These are phyloP conservation scores for Coccomyxa sp. DNA, from an alignment of 139 green algal genomes.

Conservation along the genomic window DNA sequence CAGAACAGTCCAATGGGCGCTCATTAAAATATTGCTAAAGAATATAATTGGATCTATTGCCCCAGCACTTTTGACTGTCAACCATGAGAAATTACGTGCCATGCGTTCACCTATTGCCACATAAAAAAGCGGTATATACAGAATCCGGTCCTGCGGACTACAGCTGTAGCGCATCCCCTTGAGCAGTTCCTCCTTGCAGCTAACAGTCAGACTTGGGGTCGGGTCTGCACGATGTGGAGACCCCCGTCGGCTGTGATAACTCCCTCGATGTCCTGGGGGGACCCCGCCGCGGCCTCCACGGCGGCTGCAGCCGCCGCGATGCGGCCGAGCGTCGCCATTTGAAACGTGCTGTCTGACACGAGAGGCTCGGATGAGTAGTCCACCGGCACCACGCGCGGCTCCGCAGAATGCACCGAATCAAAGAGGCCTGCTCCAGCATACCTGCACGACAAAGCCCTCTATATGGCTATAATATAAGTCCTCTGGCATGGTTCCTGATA, in stretches of 20 bases:
- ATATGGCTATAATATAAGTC: too few relatives aligned
- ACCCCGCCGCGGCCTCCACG: slow-evolving; percentile 26
- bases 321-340: not conserved
- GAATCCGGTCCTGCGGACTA: too few relatives aligned
- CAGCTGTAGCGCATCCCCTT: too few relatives aligned
- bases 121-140: too few relatives aligned
- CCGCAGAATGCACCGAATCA: slow-evolving; percentile 20
- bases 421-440: slow-evolving; percentile 40
- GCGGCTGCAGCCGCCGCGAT: slow-evolving; percentile 7
- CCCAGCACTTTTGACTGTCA: too few relatives aligned
- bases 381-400: not conserved
- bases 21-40: too few relatives aligned
- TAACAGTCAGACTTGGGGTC: slow-evolving; percentile 36
- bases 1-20: too few relatives aligned
- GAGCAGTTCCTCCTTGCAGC: too few relatives aligned
- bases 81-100: too few relatives aligned
- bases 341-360: slow-evolving; percentile 13
- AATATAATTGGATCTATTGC: too few relatives aligned
- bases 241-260: slow-evolving; percentile 16
- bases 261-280: slow-evolving; percentile 45
- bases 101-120: too few relatives aligned
- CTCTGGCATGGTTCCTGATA: too few relatives aligned
- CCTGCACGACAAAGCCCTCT: slow-evolving; percentile 12
- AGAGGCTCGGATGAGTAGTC: slow-evolving; percentile 10
- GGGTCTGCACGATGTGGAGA: slow-evolving; percentile 38